These are phyloP conservation scores for Nigrograna mackinnonii DNA, from an alignment of 2,329 filamentous ascomycete species.

Conservation along the genomic window DNA sequence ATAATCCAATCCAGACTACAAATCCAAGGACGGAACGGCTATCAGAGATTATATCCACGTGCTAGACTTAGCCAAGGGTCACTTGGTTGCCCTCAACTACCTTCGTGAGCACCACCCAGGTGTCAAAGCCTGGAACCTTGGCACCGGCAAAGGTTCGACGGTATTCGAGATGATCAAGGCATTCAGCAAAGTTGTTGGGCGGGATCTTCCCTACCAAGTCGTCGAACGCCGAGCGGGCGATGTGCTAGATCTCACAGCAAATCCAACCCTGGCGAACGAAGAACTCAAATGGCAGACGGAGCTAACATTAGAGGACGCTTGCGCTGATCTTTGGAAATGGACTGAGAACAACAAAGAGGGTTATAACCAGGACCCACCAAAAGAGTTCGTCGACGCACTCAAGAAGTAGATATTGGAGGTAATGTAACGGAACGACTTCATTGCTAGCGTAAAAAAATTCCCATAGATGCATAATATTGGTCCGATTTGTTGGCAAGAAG, in stretches of 20 bases:
- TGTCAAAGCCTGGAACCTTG: conserved; percentile 94
- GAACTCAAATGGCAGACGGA: conserved; percentile 94
- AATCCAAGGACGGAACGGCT: conserved; percentile 85
- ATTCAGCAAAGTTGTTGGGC: conserved; percentile 85
- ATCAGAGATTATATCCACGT: conserved; percentile 99
- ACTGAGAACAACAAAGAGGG: conserved; percentile 95
- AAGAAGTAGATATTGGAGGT: conserved; percentile 25
- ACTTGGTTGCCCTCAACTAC: conserved; percentile 88
- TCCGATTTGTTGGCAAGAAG: too few relatives aligned
- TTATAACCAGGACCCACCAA: conserved; percentile 88
- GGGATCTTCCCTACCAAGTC: conserved; percentile 84
- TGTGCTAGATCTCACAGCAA: conserved; percentile 92
- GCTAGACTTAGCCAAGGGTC: conserved; percentile 82
- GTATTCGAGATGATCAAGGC: conserved; percentile 98
- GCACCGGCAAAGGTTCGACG: conserved; percentile 90
- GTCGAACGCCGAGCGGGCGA: conserved; percentile 82
- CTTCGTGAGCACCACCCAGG: conserved; percentile 83
- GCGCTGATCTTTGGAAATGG: conserved; percentile 94
- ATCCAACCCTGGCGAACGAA: conserved; percentile 81
- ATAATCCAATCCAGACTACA: conserved; percentile 69
- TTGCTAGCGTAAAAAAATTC: not conserved
- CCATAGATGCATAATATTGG: not conserved
- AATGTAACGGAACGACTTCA: not conserved
- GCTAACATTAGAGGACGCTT: conserved; percentile 88
- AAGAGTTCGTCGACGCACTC: conserved; percentile 69